A percentile compares a stretch with the other conserved stretches of the same genome.
These are phyloP conservation scores for Petunia hybrid DNA, from an alignment of 305 asterid genomes.

Conservation along the genomic window DNA sequence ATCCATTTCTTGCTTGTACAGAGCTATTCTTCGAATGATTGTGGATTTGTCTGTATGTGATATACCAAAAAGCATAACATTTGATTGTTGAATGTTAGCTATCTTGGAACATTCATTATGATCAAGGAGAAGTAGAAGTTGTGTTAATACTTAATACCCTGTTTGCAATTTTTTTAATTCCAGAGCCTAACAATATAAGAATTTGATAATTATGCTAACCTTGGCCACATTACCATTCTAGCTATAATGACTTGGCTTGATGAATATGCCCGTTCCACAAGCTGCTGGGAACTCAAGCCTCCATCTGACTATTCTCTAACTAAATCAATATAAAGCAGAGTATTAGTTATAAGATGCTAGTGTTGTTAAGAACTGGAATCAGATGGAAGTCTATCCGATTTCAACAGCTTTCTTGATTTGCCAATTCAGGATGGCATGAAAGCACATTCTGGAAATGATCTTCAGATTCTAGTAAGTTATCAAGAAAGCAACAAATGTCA, in stretches of 20 bases:
- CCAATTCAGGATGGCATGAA: not conserved
- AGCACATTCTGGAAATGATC: slow-evolving; percentile 2
- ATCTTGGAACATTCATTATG: not conserved
- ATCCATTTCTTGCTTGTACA: not conserved
- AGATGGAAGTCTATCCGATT: not conserved
- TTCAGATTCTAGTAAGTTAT: not conserved
- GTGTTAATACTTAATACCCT: not conserved
- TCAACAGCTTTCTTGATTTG: not conserved
- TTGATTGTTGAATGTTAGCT: not conserved
- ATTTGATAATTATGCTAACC: not conserved
- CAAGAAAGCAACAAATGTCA: not conserved
- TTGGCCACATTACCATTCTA: not conserved
- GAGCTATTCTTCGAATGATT: not conserved
- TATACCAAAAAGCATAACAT: not conserved
- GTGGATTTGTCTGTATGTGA: not conserved
- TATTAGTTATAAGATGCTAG: not conserved
- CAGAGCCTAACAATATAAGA: not conserved
- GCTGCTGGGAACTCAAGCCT: not conserved
- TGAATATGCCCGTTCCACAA: not conserved
- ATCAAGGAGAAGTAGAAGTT: not conserved
- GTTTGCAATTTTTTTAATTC: not conserved
- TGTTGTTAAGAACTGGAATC: not conserved
- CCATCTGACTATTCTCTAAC: not conserved
- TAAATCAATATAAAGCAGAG: not conserved
- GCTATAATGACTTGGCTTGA: not conserved